phyloP scores from a whole-genome alignment of 352 stramenopile genomes.

The Globisporangium viniferum region DNA sequence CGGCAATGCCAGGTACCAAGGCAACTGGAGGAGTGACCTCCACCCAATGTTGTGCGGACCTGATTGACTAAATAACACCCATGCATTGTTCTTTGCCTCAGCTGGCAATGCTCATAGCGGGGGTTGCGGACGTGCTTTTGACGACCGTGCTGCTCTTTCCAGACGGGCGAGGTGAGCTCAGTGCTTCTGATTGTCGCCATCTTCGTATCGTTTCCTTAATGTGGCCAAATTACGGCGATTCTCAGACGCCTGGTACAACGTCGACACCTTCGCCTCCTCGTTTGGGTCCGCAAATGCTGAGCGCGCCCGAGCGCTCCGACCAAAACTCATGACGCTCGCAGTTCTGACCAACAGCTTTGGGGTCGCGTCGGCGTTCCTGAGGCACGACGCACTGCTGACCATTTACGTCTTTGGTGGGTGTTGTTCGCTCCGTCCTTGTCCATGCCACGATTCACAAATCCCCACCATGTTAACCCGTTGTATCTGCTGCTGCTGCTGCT shows the following conservation, averaged over 20 bases:
- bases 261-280: conserved; percentile 32
- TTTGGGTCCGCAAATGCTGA: conserved; percentile 21
- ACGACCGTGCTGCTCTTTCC: conserved; percentile 31
- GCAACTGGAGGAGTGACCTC: background rate
- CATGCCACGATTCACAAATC: too few species aligned
- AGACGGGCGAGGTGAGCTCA: conserved; percentile 21
- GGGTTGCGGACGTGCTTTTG: conserved; percentile 21
- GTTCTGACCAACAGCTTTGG: conserved; percentile 33
- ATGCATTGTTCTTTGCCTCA: background rate
- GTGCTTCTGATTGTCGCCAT: background rate
- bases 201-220: background rate
- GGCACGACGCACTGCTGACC: conserved; percentile 31
- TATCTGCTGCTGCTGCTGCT: too few species aligned
- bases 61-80: background rate
- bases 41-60: background rate
- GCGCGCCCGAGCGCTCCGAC: conserved; percentile 29
- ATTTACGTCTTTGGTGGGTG: conserved; percentile 35
- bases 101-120: conserved; percentile 18
- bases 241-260: conserved; percentile 52
- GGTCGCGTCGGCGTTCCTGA: conserved; percentile 19
- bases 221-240: background rate
- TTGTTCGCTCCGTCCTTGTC: too few species aligned
- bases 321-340: conserved; percentile 28
- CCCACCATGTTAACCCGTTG: too few species aligned
- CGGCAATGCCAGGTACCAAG: conserved; percentile 34